Evolutionary conservation across 768 basidiomycete genomes (phyloP), one percentile per base, ranked within the genome.

Genomic region (Lyophyllum decastes): DNA sequence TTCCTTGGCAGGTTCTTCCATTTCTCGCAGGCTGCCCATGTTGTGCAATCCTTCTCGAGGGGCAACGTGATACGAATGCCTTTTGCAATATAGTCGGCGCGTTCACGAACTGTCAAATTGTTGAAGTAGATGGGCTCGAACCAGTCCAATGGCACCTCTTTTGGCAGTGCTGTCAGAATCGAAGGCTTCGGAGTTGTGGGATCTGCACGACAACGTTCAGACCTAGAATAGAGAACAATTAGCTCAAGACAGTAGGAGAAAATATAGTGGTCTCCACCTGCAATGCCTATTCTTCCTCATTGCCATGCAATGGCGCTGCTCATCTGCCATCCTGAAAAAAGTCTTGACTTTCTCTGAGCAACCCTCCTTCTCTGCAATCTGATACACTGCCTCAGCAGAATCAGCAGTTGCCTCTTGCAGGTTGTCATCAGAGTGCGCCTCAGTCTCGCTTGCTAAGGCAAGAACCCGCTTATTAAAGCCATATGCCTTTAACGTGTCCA

Each of bases 1-100:
- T 63, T 52, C 35, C 30, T 30, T 14, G 38, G 21, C 54, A 71
- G 24, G 7, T 56, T 61, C 58, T 61, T 66, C 70, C 67, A 69
- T 4, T 30, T 38, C n/a, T 9, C 34, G 30, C 47, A 47, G 8
- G 53, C 22, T 25, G 19, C 43, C 43, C 33, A 46, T 17, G 43
- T 58, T 19, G 46, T 49, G 22, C 56, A 53, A 40, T 52, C 19
- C 21, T 60, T 52, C 10, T 33, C 53, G 14, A 43, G 40, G 4
- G 66, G 66, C 19, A 64, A 44, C 4, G 64, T 62, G 55, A 67
- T 58, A 19, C 58, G 56, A 53, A 67, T 58, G 17, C 52, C 51
- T 26, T 49, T 7, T n/a, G 60, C 43, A 30, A 41, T 58, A 33
- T 62, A 66, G 8, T 52, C 4, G 27, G 55, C 61, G 22, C 62